Evolutionary conservation across 2,329 filamentous ascomycete species (phyloP), one percentile per base, ranked within the genome.

Genomic region (Trichoderma sp.): DNA sequence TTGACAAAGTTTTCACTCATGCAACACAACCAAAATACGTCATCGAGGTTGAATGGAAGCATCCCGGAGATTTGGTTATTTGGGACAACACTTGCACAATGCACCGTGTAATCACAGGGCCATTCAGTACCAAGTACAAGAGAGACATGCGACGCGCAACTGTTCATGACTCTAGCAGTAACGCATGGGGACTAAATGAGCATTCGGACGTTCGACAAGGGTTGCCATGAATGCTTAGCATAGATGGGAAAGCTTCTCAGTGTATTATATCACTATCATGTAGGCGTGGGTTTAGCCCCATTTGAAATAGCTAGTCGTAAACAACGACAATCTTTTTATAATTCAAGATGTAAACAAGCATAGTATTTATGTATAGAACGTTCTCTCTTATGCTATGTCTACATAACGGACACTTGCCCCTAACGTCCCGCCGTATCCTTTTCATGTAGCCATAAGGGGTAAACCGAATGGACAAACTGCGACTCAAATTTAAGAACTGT

Each of bases 41-140:
- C 0, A 75, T 87, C 8, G 84, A 82, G 6, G 83, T 72, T 18
- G 68, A 72, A n/a, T 72, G 68, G 68, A 45, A 53, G n/a, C 12
- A 62, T 8, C 56, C 59, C 0, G 68, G 68, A 21, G 68, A 72
- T n/a, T 21, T 72, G 16, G 59, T 72, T 90, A 84, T 89, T 21
- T 91, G 90, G 90, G 90, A 92, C 78, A 91, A 91, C 79, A 87
- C 88, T 0, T 86, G 85, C 66, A 87, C 88, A 18, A 85, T 91
- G 84, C 89, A 92, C 80, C 81, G 89, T 6, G 88, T 88, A 0
- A 85, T 84, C 1, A 83, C 83, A 1, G 89, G 89, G 0, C 80
- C 80, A 0, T 90, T 88, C 76, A 85, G 85, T 76, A 86, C 87
- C 0, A 86, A 84, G 78, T 87, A 85, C 78, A 83, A 80, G 75